phyloP scores from a whole-genome alignment of 331 rosid genomes.

The Ulmus americana region DNA sequence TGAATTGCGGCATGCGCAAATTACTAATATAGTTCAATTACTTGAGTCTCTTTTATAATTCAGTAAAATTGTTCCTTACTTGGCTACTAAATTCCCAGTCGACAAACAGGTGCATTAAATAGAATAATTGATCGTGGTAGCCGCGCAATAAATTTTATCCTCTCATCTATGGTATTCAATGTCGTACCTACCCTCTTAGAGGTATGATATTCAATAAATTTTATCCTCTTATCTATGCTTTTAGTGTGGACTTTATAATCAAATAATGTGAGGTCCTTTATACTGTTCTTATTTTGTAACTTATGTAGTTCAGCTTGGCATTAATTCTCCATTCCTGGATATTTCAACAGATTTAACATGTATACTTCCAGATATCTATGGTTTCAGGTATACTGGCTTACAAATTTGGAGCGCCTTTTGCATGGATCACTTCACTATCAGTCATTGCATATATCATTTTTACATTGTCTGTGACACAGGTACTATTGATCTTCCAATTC shows the following conservation, averaged over 20 bases:
- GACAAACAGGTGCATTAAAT: conserved; percentile 88
- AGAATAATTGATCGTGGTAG: conserved; percentile 98
- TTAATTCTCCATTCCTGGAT: conserved; percentile 5
- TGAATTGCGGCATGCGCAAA: neutral
- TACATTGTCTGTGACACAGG: conserved; percentile 88
- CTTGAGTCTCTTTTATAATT: neutral
- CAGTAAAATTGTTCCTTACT: conserved; percentile 7
- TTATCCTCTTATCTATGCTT: neutral
- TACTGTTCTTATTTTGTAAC: neutral
- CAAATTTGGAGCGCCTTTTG: conserved; percentile 96
- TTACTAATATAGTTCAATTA: neutral
- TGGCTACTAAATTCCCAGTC: conserved; percentile 50
- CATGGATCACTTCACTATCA: conserved; percentile 85
- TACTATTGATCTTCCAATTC: conserved; percentile 27
- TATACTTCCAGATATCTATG: conserved; percentile 86
- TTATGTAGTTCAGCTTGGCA: neutral
- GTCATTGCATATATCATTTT: conserved; percentile 83
- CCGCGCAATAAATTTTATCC: conserved; percentile 95
- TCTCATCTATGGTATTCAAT: conserved; percentile 93
- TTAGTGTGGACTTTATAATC: neutral
- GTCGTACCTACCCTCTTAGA: conserved; percentile 90
- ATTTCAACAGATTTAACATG: conserved; percentile 37
- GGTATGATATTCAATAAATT: conserved; percentile 40
- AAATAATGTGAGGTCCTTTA: neutral
- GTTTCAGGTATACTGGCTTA: conserved; percentile 97